Evolutionary conservation across 1,139 yeast genomes (phyloP).

Genomic region (Zygoascus sp.): DNA sequence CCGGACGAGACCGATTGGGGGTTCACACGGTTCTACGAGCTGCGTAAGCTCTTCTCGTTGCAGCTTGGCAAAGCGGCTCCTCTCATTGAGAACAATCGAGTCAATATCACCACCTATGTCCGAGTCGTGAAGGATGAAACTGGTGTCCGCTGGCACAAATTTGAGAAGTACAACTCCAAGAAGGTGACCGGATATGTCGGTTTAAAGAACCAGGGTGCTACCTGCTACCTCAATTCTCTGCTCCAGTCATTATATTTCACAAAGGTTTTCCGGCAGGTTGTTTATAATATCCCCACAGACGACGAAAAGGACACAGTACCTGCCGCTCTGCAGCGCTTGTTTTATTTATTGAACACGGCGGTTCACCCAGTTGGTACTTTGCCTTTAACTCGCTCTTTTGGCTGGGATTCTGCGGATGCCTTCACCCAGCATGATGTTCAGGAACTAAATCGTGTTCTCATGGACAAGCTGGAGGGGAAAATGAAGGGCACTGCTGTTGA

Average conservation of each 20-base stretch:
- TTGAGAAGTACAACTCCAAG: slow-evolving; percentile 80
- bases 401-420: slow-evolving; percentile 96
- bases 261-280: slow-evolving; percentile 73
- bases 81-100: slow-evolving; percentile 51
- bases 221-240: slow-evolving; percentile 89
- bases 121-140: slow-evolving; percentile 82
- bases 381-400: slow-evolving; percentile 86
- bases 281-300: slow-evolving; percentile 82
- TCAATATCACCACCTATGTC: slow-evolving; percentile 74
- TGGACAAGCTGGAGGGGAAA: slow-evolving; percentile 88
- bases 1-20: slow-evolving; percentile 92
- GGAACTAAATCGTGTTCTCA: slow-evolving; percentile 87
- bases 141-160: slow-evolving; percentile 90
- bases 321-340: slow-evolving; percentile 79
- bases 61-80: slow-evolving; percentile 33
- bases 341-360: slow-evolving; percentile 72
- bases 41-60: slow-evolving; percentile 43
- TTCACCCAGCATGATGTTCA: slow-evolving; percentile 98
- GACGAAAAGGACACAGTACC: slow-evolving; percentile 60
- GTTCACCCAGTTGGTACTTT: slow-evolving; percentile 74
- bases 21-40: slow-evolving; percentile 68
- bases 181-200: slow-evolving; percentile 88
- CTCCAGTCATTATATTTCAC: slow-evolving; percentile 89
- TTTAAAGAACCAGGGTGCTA: slow-evolving; percentile 93
- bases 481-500: slow-evolving; percentile 90